These are phyloP conservation scores for Nicotiana benthamiana DNA, from an alignment of 257 asterid species.

Conservation along the genomic window DNA sequence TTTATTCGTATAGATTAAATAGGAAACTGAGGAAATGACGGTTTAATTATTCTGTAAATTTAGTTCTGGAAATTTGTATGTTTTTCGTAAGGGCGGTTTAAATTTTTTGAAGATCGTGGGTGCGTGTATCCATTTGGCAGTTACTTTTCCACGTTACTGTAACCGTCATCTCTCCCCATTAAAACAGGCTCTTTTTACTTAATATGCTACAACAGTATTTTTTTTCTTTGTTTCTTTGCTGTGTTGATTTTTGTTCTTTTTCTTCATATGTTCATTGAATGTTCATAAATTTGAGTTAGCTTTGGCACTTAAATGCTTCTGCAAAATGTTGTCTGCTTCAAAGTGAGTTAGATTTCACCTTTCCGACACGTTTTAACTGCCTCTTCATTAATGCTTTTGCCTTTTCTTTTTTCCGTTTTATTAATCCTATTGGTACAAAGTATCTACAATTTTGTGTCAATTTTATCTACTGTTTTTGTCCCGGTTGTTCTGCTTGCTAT, in stretches of 20 bases:
- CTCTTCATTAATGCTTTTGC: background rate
- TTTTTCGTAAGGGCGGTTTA: background rate
- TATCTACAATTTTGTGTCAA: background rate
- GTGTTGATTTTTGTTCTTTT: background rate
- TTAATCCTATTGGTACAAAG: background rate
- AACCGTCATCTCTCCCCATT: background rate
- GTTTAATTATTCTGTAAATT: too few relatives aligned
- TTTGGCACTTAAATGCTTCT: background rate
- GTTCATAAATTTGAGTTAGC: background rate
- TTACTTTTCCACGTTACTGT: background rate
- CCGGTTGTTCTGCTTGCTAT: background rate
- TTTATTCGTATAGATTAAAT: too few relatives aligned
- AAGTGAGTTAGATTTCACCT: background rate
- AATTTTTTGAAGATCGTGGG: background rate
- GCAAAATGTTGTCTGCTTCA: background rate
- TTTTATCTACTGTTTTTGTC: background rate
- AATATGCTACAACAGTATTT: background rate
- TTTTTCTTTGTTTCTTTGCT: background rate
- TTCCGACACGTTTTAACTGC: background rate
- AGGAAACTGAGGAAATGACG: too few relatives aligned
- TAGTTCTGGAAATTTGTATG: background rate
- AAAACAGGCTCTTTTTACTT: background rate
- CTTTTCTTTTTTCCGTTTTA: background rate
- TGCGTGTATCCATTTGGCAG: background rate
- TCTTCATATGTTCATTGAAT: background rate